Conservation (phyloP, 2,329 filamentous ascomycete genomes). For the Ophiognomonia clavigignenti-juglandacearum region DNA sequence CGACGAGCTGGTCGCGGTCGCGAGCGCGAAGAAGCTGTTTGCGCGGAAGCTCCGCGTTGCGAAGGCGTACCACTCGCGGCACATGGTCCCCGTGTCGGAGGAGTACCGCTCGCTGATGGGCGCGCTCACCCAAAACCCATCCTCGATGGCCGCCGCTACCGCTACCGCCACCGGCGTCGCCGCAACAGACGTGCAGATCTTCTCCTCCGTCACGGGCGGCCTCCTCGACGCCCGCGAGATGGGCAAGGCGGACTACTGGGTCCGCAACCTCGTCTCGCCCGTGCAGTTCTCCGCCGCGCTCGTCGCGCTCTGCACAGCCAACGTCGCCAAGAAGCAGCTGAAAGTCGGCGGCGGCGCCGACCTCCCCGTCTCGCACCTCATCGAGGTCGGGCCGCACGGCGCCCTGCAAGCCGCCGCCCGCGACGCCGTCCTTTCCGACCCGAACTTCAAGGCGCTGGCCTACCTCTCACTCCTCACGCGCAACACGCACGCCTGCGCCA, state of each 20-base stretch:
- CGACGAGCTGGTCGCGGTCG: slow-evolving; percentile 19
- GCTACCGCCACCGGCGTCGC: not conserved
- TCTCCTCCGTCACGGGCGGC: slow-evolving; percentile 8
- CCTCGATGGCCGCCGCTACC: too few species aligned
- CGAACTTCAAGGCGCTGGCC: slow-evolving; percentile 13
- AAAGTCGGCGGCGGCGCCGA: slow-evolving; percentile 12
- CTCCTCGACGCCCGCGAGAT: slow-evolving; percentile 5
- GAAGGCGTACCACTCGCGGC: slow-evolving; percentile 27
- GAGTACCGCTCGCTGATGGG: slow-evolving; percentile 21
- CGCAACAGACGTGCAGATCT: slow-evolving; percentile 2
- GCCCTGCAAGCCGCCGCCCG: slow-evolving; percentile 24
- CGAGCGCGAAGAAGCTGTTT: slow-evolving; percentile 24
- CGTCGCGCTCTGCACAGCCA: slow-evolving; percentile 16
- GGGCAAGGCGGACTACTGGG: slow-evolving; percentile 19
- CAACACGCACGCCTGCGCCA: slow-evolving; percentile 6
- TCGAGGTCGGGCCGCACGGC: slow-evolving; percentile 26
- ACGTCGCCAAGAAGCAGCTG: slow-evolving; percentile 12
- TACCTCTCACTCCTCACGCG: slow-evolving; percentile 9
- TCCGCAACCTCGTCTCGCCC: slow-evolving; percentile 9
- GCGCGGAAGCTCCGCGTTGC: slow-evolving; percentile 22
- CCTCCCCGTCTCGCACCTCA: slow-evolving; percentile 18
- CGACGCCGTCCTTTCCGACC: slow-evolving; percentile 14
- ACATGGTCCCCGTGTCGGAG: slow-evolving; percentile 22
- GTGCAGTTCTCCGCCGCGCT: slow-evolving; percentile 10
- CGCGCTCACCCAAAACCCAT: slow-evolving; percentile 4